Percentiles rank a stretch among this genome's conserved stretches.
These are phyloP conservation scores for Diaporthe velutina DNA, from an alignment of 2,329 filamentous ascomycete genomes.

Conservation along the genomic window DNA sequence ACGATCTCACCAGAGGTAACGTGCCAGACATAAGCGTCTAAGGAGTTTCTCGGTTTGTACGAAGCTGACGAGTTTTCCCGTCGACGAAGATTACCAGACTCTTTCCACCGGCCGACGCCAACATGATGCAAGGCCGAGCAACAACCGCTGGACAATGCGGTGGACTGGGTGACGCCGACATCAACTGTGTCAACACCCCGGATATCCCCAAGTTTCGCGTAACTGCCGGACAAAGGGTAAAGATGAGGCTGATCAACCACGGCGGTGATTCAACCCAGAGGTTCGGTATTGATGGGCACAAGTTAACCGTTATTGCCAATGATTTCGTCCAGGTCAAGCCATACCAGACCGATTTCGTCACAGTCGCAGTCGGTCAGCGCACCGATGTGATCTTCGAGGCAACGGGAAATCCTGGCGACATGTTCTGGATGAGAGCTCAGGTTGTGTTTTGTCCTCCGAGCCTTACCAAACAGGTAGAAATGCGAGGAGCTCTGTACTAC, in stretches of 20 bases:
- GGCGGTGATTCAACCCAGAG: conserved; percentile 7
- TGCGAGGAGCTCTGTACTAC: background rate
- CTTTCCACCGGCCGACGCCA: background rate
- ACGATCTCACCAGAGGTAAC: conserved; percentile 1
- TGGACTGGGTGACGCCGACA: background rate
- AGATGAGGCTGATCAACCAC: conserved; percentile 11
- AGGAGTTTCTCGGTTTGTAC: background rate
- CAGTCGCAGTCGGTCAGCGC: background rate
- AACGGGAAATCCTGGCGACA: background rate
- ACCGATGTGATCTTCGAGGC: background rate
- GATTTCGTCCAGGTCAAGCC: background rate
- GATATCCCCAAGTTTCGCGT: background rate
- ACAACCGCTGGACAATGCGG: background rate
- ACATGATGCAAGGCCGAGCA: conserved; percentile 10
- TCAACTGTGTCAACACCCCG: background rate
- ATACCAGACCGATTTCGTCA: background rate
- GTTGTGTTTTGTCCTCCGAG: conserved; percentile 4
- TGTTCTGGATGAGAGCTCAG: conserved; percentile 1
- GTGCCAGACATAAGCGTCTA: background rate
- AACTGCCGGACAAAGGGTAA: background rate
- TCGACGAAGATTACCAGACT: background rate
- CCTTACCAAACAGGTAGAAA: conserved; percentile 1
- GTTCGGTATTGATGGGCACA: background rate
- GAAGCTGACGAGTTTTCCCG: background rate
- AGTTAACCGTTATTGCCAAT: background rate